A percentile compares a stretch with the other conserved stretches of the same genome.
Conservation (phyloP, 2,329 filamentous ascomycete species). For the Leptographium wingfieldii region DNA sequence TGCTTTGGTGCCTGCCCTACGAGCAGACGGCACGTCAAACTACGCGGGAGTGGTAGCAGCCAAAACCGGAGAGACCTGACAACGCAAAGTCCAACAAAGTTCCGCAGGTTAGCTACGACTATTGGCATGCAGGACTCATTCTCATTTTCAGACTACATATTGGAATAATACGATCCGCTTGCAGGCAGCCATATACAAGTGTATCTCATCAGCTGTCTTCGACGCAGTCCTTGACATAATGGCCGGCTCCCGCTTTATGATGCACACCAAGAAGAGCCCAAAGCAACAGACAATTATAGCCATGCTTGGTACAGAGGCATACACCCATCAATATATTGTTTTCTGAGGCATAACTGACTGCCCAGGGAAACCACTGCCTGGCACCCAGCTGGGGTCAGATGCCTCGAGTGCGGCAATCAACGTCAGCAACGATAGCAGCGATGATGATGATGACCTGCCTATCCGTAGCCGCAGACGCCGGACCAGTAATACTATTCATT, state of each 20-base stretch:
- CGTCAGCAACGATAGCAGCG: neutral
- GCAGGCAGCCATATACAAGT: neutral
- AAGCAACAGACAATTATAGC: slow-evolving; percentile 12
- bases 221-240: neutral
- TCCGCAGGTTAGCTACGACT: neutral
- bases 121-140: neutral
- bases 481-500: neutral
- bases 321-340: neutral
- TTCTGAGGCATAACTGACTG: neutral
- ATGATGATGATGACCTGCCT: slow-evolving; percentile 7
- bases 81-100: neutral
- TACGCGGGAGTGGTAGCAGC: neutral
- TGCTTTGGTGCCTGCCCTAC: neutral
- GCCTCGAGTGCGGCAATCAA: neutral
- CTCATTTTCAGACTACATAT: neutral
- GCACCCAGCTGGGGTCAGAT: neutral
- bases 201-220: neutral
- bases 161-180: neutral
- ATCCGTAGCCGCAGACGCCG: neutral
- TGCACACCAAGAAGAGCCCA: neutral
- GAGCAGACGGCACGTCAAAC: neutral
- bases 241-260: neutral
- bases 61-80: neutral
- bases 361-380: neutral
- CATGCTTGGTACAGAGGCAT: slow-evolving; percentile 9